Percentiles rank a stretch among this genome's conserved stretches.
These are phyloP conservation scores for Lecanoromycetidae sp. DNA, from an alignment of 2,329 filamentous ascomycete genomes.

Conservation along the genomic window DNA sequence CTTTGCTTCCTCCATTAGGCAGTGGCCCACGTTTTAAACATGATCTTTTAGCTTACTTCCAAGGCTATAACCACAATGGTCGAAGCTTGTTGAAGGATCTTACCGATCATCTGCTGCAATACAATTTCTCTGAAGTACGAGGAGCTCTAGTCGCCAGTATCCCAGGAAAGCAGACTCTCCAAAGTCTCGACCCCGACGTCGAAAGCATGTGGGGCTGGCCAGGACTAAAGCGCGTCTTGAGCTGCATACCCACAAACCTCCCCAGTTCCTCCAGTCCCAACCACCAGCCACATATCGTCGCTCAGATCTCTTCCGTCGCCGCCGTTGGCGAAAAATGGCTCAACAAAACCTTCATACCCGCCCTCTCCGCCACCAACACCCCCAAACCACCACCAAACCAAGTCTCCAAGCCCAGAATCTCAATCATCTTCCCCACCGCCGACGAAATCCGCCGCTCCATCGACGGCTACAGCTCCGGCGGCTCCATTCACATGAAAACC, in stretches of 20 bases:
- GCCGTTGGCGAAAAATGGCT: slow-evolving; percentile 67
- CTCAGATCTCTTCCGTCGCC: slow-evolving; percentile 59
- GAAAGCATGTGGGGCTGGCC: slow-evolving; percentile 65
- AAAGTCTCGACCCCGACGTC: slow-evolving; percentile 30
- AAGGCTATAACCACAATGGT: slow-evolving; percentile 47
- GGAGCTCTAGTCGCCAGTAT: slow-evolving; percentile 68
- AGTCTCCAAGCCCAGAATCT: slow-evolving; percentile 40
- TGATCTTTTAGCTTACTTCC: slow-evolving; percentile 62
- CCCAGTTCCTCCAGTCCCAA: slow-evolving; percentile 19
- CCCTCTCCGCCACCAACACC: slow-evolving; percentile 23
- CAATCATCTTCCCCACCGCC: slow-evolving; percentile 68
- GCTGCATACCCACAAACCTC: slow-evolving; percentile 34
- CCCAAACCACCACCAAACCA: slow-evolving; percentile 7
- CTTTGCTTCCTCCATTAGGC: slow-evolving; percentile 34
- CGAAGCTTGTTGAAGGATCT: slow-evolving; percentile 43
- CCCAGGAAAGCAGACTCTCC: slow-evolving; percentile 51
- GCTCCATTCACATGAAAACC: slow-evolving; percentile 70
- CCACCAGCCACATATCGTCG: slow-evolving; percentile 27
- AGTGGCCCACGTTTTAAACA: slow-evolving; percentile 60
- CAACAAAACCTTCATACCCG: slow-evolving; percentile 47
- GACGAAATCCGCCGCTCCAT: slow-evolving; percentile 65
- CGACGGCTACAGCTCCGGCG: slow-evolving; percentile 65
- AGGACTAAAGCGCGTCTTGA: slow-evolving; percentile 50
- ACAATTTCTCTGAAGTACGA: slow-evolving; percentile 58
- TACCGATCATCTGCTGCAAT: slow-evolving; percentile 43